phyloP scores from a whole-genome alignment of 495 filamentous ascomycete genomes.

The Aspergillus bridgeri region DNA sequence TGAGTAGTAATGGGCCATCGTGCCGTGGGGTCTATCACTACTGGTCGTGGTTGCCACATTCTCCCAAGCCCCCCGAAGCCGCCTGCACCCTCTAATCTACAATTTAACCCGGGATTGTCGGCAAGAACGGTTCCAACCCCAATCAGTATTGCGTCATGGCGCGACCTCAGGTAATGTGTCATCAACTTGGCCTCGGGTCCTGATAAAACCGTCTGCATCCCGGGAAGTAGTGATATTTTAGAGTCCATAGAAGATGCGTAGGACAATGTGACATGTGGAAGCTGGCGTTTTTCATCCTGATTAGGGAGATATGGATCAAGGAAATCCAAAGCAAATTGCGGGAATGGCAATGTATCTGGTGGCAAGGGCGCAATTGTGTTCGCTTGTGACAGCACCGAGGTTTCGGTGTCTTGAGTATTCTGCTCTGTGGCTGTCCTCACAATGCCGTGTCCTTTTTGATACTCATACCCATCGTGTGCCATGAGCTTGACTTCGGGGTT shows the following conservation, averaged over 20 bases:
- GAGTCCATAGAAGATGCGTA: constrained; percentile 90
- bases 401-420: constrained; percentile 11
- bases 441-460: constrained; percentile 50
- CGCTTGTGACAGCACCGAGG: constrained; percentile 12
- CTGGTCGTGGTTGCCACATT: constrained; percentile 67
- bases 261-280: constrained; percentile 68
- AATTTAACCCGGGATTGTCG: constrained; percentile 84
- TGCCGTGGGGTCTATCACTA: constrained; percentile 71
- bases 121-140: constrained; percentile 79
- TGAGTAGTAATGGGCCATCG: constrained; percentile 62
- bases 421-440: constrained; percentile 29
- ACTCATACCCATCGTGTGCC: constrained; percentile 50
- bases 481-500: constrained; percentile 46
- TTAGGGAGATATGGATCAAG: constrained; percentile 48
- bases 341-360: constrained; percentile 44
- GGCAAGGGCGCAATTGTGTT: constrained; percentile 31
- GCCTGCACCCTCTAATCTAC: constrained; percentile 58
- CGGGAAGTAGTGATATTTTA: constrained; percentile 67
- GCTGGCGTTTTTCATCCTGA: constrained; percentile 25
- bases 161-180: constrained; percentile 83
- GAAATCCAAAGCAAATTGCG: constrained; percentile 42
- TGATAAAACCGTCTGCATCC: constrained; percentile 73
- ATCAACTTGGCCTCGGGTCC: constrained; percentile 79
- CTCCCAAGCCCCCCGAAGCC: constrained; percentile 50
- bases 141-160: constrained; percentile 80